These are phyloP conservation scores for Podaxis sp. DNA, from an alignment of 768 basidiomycete genomes.

Conservation along the genomic window DNA sequence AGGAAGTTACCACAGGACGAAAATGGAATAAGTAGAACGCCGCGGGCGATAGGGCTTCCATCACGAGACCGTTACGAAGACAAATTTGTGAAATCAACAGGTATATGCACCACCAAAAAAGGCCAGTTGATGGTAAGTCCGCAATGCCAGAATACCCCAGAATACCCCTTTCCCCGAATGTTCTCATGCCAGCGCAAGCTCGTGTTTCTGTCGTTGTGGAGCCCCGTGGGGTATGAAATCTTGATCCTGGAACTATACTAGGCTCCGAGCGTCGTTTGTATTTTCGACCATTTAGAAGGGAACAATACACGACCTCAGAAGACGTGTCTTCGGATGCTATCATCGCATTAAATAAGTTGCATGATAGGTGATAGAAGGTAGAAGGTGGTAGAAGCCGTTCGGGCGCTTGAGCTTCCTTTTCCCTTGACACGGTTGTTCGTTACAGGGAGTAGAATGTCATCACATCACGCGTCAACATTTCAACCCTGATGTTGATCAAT, in stretches of 20 bases:
- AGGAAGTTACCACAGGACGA: conserved; percentile 23
- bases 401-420: too few species aligned
- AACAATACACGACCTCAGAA: too few species aligned
- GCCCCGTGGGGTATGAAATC: conserved; percentile 15
- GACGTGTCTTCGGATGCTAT: not conserved
- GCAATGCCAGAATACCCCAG: not conserved
- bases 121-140: not conserved
- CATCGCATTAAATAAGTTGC: too few species aligned
- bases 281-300: not conserved
- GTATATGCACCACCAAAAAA: conserved; percentile 2
- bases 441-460: too few species aligned
- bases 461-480: too few species aligned
- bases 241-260: not conserved
- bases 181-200: conserved; percentile 10
- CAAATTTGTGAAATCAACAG: conserved; percentile 15
- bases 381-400: too few species aligned
- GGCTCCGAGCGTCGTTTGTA: not conserved
- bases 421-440: too few species aligned
- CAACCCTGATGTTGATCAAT: too few species aligned
- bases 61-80: conserved; percentile 6
- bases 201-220: conserved; percentile 16
- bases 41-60: not conserved
- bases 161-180: not conserved
- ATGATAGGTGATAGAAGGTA: too few species aligned
- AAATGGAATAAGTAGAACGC: conserved; percentile 8